Evolutionary conservation across 768 basidiomycete genomes (phyloP).

Genomic region (Hericium erinaceus): DNA sequence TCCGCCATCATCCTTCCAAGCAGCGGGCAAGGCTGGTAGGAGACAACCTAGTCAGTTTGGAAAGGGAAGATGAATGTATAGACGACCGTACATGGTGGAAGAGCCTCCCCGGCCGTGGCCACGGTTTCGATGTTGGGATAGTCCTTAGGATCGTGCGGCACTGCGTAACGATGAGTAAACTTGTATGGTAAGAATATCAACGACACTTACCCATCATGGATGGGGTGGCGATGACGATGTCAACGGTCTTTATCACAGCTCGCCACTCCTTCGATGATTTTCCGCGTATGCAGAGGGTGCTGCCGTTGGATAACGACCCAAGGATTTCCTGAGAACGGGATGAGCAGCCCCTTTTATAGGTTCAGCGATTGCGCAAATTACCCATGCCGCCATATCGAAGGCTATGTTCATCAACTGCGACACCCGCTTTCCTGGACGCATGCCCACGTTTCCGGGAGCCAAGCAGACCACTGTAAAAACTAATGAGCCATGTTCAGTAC

Average conservation of each 20-base stretch:
- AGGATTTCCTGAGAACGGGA: constrained; percentile 31
- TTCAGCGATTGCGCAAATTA: not conserved
- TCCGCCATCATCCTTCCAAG: constrained; percentile 33
- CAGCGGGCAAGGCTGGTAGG: constrained; percentile 28
- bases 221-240: constrained; percentile 46
- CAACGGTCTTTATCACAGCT: constrained; percentile 37
- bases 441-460: constrained; percentile 46
- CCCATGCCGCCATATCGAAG: constrained; percentile 64
- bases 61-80: not conserved
- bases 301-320: constrained; percentile 40
- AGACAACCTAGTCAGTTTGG: not conserved
- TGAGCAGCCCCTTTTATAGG: no score
- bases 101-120: constrained; percentile 49
- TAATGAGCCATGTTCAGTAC: not conserved
- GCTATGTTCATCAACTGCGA: constrained; percentile 55
- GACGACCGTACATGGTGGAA: constrained; percentile 34
- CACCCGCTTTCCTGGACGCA: constrained; percentile 46
- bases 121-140: constrained; percentile 48
- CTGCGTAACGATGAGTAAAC: constrained; percentile 10
- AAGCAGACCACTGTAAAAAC: constrained; percentile 29
- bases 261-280: constrained; percentile 42
- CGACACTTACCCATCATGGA: constrained; percentile 31
- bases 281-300: constrained; percentile 44
- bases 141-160: constrained; percentile 37
- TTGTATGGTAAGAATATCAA: not conserved